These are phyloP conservation scores for Rhodomyrtus psidioides DNA, from an alignment of 441 rosid species.

Conservation along the genomic window DNA sequence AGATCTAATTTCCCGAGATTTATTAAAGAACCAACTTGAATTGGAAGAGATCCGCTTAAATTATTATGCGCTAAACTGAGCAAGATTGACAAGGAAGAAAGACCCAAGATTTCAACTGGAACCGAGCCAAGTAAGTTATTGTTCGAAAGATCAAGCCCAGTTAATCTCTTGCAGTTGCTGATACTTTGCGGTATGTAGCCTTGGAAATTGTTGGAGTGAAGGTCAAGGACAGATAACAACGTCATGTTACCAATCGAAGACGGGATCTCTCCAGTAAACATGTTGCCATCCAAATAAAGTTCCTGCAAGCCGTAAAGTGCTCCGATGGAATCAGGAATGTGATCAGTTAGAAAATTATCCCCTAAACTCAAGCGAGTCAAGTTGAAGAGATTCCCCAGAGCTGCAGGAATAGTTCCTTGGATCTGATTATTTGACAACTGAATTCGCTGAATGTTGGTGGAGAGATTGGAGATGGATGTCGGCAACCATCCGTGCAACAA, in stretches of 20 bases:
- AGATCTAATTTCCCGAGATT: neutral
- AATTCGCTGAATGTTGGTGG: too few relatives aligned
- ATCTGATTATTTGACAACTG: too few relatives aligned
- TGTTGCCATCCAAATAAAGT: rapidly evolving
- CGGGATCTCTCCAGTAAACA: neutral
- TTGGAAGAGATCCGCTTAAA: neutral
- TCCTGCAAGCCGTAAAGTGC: neutral
- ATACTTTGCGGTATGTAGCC: neutral
- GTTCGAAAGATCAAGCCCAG: neutral
- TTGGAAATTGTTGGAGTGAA: neutral
- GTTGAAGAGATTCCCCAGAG: neutral
- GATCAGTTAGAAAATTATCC: neutral
- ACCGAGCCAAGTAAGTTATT: neutral
- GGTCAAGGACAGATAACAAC: rapidly evolving
- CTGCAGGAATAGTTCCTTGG: neutral
- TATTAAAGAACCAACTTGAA: neutral
- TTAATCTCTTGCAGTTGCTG: neutral
- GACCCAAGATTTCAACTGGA: neutral
- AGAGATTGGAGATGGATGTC: too few relatives aligned
- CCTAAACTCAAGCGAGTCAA: rapidly evolving
- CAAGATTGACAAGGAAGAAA: neutral
- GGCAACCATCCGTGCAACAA: too few relatives aligned
- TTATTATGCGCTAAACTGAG: neutral
- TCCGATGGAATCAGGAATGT: neutral
- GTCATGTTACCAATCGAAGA: neutral